Conservation (phyloP, 2,329 filamentous ascomycete genomes). For the Diplodia scrobiculata region DNA sequence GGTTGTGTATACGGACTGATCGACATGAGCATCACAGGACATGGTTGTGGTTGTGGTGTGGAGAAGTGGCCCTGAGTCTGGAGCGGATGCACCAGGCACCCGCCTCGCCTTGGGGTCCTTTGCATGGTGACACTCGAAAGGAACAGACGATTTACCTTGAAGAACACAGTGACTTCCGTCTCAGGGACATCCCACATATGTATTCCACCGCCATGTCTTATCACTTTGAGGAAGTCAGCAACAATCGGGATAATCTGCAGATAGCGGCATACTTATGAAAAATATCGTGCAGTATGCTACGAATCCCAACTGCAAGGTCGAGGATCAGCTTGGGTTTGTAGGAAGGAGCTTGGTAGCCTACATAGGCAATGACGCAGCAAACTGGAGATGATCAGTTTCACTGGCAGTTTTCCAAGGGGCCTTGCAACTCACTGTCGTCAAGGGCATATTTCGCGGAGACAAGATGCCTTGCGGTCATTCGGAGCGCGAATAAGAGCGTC, state of each 20-base stretch:
- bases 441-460: constrained; percentile 39
- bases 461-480: constrained; percentile 39
- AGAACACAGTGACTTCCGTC: constrained; percentile 34
- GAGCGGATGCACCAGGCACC: too few relatives aligned
- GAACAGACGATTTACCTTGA: constrained; percentile 33
- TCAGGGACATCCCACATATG: constrained; percentile 35
- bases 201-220: constrained; percentile 44
- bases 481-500: constrained; percentile 39
- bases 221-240: constrained; percentile 38
- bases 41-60: too few relatives aligned
- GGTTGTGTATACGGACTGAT: constrained; percentile 42
- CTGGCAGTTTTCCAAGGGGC: background rate
- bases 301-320: constrained; percentile 31
- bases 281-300: constrained; percentile 39
- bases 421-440: constrained; percentile 42
- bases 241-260: background rate
- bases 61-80: too few relatives aligned
- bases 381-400: background rate
- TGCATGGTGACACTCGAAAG: background rate
- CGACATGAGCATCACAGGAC: background rate
- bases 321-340: background rate
- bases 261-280: constrained; percentile 1
- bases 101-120: background rate
- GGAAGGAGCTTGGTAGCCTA: background rate
- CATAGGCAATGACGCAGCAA: constrained; percentile 8